Conservation (phyloP, 2,329 filamentous ascomycete species). For the Cucurbitaria berberidis region DNA sequence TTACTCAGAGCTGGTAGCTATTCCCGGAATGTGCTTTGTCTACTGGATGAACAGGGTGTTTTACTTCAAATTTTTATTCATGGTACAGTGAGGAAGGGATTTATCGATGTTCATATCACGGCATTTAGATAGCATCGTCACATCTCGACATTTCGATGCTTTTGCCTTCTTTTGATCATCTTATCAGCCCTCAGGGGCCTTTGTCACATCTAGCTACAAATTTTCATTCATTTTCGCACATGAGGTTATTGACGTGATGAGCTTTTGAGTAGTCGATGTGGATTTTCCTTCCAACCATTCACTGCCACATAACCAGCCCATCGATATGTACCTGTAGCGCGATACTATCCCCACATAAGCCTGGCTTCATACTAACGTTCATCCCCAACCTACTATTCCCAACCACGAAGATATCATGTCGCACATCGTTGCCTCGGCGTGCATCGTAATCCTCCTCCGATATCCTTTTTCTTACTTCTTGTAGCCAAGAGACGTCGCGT, state of each 20-base stretch:
- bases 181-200: neutral
- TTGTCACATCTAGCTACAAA: neutral
- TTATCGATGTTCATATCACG: neutral
- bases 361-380: slow-evolving; percentile 26
- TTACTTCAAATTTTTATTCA: neutral
- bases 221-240: neutral
- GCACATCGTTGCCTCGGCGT: slow-evolving; percentile 15
- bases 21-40: no score
- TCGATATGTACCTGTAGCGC: slow-evolving; percentile 29
- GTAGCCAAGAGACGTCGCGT: slow-evolving; percentile 14
- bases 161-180: neutral
- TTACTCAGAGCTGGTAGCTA: no score
- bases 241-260: neutral
- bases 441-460: slow-evolving; percentile 23
- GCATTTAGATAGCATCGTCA: neutral
- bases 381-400: slow-evolving; percentile 21
- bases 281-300: no score
- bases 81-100: neutral
- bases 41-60: neutral
- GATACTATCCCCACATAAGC: slow-evolving; percentile 26
- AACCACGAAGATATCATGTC: slow-evolving; percentile 29
- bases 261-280: no score
- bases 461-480: slow-evolving; percentile 19
- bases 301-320: slow-evolving; percentile 26
- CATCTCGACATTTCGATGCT: neutral